Conservation (phyloP, 805 yeast species). For the Hagleromyces aurorensis region DNA sequence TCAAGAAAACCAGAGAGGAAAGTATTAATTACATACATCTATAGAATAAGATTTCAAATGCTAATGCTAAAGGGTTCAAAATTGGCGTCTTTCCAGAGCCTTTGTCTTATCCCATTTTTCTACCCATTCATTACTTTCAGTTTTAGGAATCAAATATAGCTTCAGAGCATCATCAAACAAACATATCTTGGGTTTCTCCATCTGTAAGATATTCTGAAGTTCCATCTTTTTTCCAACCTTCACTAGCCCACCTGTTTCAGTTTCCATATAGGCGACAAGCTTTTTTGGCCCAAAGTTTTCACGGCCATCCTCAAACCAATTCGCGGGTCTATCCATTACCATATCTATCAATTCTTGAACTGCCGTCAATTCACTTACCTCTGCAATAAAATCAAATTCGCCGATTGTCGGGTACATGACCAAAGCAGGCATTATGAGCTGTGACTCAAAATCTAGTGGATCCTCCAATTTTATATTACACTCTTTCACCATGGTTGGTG, state of each 20-base stretch:
- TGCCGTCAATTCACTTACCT: constrained; percentile 63
- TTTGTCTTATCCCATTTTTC: constrained; percentile 52
- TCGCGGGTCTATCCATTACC: constrained; percentile 57
- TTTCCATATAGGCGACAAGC: constrained; percentile 74
- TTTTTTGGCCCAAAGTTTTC: constrained; percentile 48
- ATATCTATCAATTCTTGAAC: constrained; percentile 54
- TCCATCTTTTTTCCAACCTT: constrained; percentile 75
- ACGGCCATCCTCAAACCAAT: constrained; percentile 62
- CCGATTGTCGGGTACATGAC: constrained; percentile 74
- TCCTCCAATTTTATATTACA: constrained; percentile 54
- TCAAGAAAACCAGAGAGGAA: background rate
- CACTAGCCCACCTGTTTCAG: constrained; percentile 73
- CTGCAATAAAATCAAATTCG: constrained; percentile 76
- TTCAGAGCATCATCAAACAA: constrained; percentile 67
- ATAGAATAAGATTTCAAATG: background rate
- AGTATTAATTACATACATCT: background rate
- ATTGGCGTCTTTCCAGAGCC: constrained; percentile 50
- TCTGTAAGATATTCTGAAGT: constrained; percentile 54
- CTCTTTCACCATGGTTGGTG: constrained; percentile 49
- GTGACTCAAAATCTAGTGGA: constrained; percentile 61
- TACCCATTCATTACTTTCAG: constrained; percentile 58
- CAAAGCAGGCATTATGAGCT: constrained; percentile 73
- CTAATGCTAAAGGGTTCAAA: no score
- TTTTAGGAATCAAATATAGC: constrained; percentile 72
- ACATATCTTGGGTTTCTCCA: constrained; percentile 59